Evolutionary conservation across 164 flowering plant genomes (phyloP), one percentile per base, ranked within the genome.

Genomic region (Umbellularia californica): DNA sequence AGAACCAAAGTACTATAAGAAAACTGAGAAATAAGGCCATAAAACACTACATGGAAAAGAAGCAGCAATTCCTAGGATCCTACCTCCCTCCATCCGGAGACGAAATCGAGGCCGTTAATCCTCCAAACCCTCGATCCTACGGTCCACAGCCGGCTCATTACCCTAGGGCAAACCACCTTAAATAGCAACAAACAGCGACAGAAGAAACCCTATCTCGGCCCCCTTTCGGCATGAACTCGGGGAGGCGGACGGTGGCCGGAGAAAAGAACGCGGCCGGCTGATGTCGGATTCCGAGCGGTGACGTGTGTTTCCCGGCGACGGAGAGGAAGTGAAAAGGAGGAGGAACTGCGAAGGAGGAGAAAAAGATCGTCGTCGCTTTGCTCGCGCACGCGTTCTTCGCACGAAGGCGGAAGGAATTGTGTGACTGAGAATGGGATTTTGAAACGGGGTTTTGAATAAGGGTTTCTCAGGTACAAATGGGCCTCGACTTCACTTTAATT

Each of bases 61-160:
- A 52, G 58, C 17, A 52, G 58, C 58, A 52, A 17, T 52, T 52
- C 35, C 58, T 52, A 52, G 58, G 58, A 88, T 81, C 83, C 86
- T 91, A 93, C 95, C 95, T 90, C 95, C 96, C 97, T 93, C 98
- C 98, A 93, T 93, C 83, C 90, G 92, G 84, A 69, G 94, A 90
- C 78, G 82, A 87, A 87, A 92, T 86, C 92, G 85, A 23, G 70
- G 66, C 80, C 82, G 81, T 83, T 79, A 82, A 83, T 76, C 77
- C 77, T 77, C 67, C 82, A 86, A 66, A 68, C 77, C 82, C 87
- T 81, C 78, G 82, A 82, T 84, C 81, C 84, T 68, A 79, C 77
- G 75, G 75, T 82, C 86, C 82, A 82, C 87, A 76, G 79, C 79
- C 76, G 80, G 84, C 75, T 86, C 83, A 82, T 83, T 78, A 79